phyloP scores from a whole-genome alignment of 2,329 filamentous ascomycete species.

The Lachnum nothofagi region DNA sequence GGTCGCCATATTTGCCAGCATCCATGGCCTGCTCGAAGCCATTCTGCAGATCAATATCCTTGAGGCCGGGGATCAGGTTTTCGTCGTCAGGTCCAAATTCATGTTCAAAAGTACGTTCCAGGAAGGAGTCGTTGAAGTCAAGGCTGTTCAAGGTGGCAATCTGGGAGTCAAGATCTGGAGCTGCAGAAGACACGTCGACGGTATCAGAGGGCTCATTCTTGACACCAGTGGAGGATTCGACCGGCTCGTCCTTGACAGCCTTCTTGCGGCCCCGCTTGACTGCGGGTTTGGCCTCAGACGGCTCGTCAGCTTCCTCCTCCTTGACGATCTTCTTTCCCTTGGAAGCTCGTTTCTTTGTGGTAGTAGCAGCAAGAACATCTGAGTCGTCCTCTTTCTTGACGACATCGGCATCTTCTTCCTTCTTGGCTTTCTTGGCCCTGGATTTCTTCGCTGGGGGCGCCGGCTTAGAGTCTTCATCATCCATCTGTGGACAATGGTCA shows the following conservation, averaged over 20 bases:
- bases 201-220: slow-evolving; percentile 3
- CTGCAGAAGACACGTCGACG: neutral
- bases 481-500: slow-evolving; percentile 15
- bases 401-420: slow-evolving; percentile 19
- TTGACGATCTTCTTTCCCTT: slow-evolving; percentile 12
- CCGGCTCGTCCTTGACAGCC: slow-evolving; percentile 13
- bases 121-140: neutral
- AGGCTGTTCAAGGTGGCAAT: neutral
- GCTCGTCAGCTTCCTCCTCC: slow-evolving; percentile 26
- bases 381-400: slow-evolving; percentile 28
- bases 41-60: neutral
- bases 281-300: slow-evolving; percentile 2
- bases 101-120: neutral
- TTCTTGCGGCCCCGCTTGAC: slow-evolving; percentile 22
- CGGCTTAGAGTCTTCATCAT: slow-evolving; percentile 24
- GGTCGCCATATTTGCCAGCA: neutral
- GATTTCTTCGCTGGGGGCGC: slow-evolving; percentile 24
- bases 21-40: neutral
- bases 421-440: slow-evolving; percentile 34
- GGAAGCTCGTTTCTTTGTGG: slow-evolving; percentile 11
- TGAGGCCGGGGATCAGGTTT: neutral
- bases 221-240: slow-evolving; percentile 1
- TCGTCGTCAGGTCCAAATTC: neutral
- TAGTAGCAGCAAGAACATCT: slow-evolving; percentile 20
- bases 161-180: neutral